A percentile compares a stretch with the other conserved stretches of the same genome.
Evolutionary conservation across 441 rosid species (phyloP).

Genomic region (Erysimum cheiri): DNA sequence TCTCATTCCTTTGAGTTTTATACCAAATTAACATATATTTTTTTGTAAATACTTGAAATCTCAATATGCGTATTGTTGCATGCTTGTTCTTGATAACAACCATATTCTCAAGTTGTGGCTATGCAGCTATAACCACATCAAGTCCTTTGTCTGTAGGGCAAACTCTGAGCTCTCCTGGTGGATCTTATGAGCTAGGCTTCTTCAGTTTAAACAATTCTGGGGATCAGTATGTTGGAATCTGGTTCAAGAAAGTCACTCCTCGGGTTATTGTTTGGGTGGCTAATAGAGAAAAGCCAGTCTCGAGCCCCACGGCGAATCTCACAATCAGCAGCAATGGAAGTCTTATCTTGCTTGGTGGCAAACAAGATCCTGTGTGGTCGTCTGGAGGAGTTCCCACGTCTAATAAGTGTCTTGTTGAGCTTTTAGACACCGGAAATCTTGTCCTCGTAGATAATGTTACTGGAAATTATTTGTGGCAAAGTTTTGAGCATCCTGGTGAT

Average conservation of each 20-base stretch:
- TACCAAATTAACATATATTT: neutral
- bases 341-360: constrained; percentile 40
- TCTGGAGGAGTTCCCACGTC: constrained; percentile 30
- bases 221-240: constrained; percentile 52
- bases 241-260: constrained; percentile 51
- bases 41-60: constrained; percentile 9
- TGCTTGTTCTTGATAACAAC: constrained; percentile 18
- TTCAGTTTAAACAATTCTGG: constrained; percentile 44
- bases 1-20: constrained; percentile 11
- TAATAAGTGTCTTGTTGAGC: constrained; percentile 41
- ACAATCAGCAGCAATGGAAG: constrained; percentile 46
- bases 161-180: constrained; percentile 48
- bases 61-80: constrained; percentile 24
- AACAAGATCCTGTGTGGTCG: constrained; percentile 44
- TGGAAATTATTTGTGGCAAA: constrained; percentile 43
- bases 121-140: constrained; percentile 39
- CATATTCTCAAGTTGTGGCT: constrained; percentile 22
- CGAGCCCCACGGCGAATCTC: constrained; percentile 34
- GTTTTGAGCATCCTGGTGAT: constrained; percentile 50
- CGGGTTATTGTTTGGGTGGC: constrained; percentile 49
- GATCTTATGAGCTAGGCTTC: constrained; percentile 52
- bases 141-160: constrained; percentile 40
- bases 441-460: constrained; percentile 42
- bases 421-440: constrained; percentile 47
- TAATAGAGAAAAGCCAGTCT: constrained; percentile 41